Base-by-base conservation (phyloP, 257 asterid species). In the Solanum lycopersicoides region DNA sequence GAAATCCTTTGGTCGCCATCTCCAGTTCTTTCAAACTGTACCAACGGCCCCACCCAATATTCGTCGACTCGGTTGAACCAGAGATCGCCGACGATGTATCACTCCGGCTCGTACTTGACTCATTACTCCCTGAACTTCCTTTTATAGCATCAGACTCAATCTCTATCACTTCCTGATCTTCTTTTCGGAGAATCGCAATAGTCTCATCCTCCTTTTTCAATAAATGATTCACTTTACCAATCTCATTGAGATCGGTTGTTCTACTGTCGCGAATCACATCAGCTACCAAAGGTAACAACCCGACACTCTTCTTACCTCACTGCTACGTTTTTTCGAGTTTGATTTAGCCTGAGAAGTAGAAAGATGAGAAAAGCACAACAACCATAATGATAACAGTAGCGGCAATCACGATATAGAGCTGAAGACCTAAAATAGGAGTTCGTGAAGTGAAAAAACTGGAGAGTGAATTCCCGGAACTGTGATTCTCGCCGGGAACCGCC, bases 11-110 rank as follows among this genome's bases (percentile, higher is more conserved):
- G 0, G 99, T 96, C 3, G 99, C 98, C 37, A 76, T 86, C 88
- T 93, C 93, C 68, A 96, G 94, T 91, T 95, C 99, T 82, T 85
- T 90, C 72, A 96, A 87, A 87, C 93, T 92, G 86, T 93, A 95
- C 95, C 98, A 94, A 76, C 91, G 84, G 34, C 95, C 99, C 99
- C 98, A 96, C 32, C 98, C 97, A 30, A 92, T 91, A 83, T 91
- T 93, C 86, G 90, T 44, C 73, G 94, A 93, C 73, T 95, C 99
- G 53, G 89, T 91, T 16, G 91, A 91, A 66, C 92, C 92, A 85
- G 98, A 93, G 88, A 95, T 85, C 45, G 90, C 98, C 86, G 98
- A 95, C 12, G 96, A 95, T 39, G 85, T 53, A 9, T 95, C 99
- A 83, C 98, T 94, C 88, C 90, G 89, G 39, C 92, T 95, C 71